Base-by-base conservation (phyloP, 768 basidiomycete genomes). In the Pisolithus orientalis region DNA sequence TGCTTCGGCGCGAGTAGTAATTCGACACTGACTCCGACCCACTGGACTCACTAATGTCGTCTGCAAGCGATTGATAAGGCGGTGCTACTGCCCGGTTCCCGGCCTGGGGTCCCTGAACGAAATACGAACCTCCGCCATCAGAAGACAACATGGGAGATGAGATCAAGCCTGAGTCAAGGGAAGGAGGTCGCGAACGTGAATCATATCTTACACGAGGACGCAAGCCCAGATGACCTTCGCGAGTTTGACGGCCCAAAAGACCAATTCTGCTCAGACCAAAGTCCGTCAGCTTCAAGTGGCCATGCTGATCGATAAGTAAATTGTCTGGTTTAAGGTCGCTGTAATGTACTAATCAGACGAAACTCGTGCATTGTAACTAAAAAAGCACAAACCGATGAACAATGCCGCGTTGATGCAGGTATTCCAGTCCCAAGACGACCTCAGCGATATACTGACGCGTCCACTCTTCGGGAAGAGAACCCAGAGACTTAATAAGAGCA, bases 321-420 rank as follows among this genome's bases (percentile, higher is more conserved):
- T 99, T 99, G 72, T 99, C 96, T 13, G 96, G 96, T 66, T 98
- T 98, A 54, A 98, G 71, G 65, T 98, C 96, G 73, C 96, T 96
- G 64, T 29, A 62, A 37, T 11, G 27, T 8, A 47, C 28, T 40
- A 21, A 2, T 43, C 11, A 47, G 50, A 53, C 11, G 61, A 32
- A n/a, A 47, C 0, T 29, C 16, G 11, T 42, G 8, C 10, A 4
- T 40, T 29, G 28, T 21, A 28, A 49, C 38, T 44, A 42, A 42
- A 42, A n/a, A 25, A 31, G 29, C 47, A 53, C 85, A 58, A 63
- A 94, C 95, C 95, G 91, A 78, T 99, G 96, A 55, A 98, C 92
- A 57, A 99, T 85, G 28, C 94, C 93, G 29, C 90, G 82, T 57
- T 88, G 82, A 72, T 98, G 96, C n/a, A 99, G 79, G 69, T 96